Base-by-base conservation (phyloP, 2,329 filamentous ascomycete genomes). In the Ceratocystis albifundus region DNA sequence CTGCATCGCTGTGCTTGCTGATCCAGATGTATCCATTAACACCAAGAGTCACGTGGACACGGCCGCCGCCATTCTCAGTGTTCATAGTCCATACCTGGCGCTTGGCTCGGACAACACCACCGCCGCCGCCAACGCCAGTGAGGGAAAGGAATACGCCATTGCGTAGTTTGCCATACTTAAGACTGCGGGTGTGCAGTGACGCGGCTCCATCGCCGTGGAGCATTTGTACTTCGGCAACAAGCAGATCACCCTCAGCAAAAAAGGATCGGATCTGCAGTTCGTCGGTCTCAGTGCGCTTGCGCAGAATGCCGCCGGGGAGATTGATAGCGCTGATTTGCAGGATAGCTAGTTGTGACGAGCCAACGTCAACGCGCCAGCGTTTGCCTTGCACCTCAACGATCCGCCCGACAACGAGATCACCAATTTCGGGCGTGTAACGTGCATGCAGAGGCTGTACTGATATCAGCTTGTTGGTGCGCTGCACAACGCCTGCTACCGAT, bases 1-100 rank as follows among this genome's bases (percentile, higher is more conserved):
- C 80, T 45, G 81, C 82, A 70, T 89, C 86, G 6, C 88, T 78
- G 71, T 96, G 90, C 77, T 90, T 92, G 75, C 87, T 87, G 72
- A 97, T 92, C 88, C 90, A 99, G 67, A 97, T 91, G 74, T 95
- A 97, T 0, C 94, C 94, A 72, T 99, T 99, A 48, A 99, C 94
- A 1, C 94, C 94, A 0, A 99, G 80, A 64, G 96, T 83, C 6
- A 97, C 85, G 73, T 96, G 90, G 32, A 99, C 83, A 69, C 85
- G 87, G 64, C 84, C 81, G 44, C 82, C 80, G 44, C 82, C 79
- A 69, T 79, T 77, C 50, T 77, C 78, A 4, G 74, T 75, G 68
- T 87, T 83, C 71, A 96, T 79, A 0, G 90, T 94, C 82, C 94
- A 96, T 50, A 94, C 87, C 77, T 99, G 94, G 67, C 92, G 80